Percentiles rank a stretch among this genome's conserved stretches.
Conservation (phyloP, 768 basidiomycete species). For the Hypholoma fasciculare region DNA sequence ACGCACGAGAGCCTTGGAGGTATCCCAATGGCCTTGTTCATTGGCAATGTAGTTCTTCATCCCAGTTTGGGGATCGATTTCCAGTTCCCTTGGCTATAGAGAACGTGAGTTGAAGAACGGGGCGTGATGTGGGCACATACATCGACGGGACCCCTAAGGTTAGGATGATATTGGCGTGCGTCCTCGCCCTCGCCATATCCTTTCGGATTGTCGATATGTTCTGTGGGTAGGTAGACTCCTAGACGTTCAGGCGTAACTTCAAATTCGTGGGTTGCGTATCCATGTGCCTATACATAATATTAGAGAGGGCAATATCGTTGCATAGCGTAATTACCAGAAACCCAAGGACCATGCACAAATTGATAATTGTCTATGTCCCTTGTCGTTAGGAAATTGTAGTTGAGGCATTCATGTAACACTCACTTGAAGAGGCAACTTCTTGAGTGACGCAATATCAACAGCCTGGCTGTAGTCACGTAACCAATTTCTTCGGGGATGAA, state of each 20-base stretch:
- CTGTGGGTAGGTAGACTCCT: conserved; percentile 83
- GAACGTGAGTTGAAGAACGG: background rate
- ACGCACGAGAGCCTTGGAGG: conserved; percentile 76
- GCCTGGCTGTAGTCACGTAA: conserved; percentile 89
- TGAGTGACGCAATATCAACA: conserved; percentile 78
- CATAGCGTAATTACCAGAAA: conserved; percentile 62
- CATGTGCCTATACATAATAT: conserved; percentile 56
- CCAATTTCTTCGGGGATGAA: conserved; percentile 60
- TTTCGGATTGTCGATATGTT: conserved; percentile 93
- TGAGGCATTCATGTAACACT: conserved; percentile 10
- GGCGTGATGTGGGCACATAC: conserved; percentile 33
- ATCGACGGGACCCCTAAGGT: conserved; percentile 81
- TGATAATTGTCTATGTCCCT: conserved; percentile 70
- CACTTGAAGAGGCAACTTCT: conserved; percentile 71
- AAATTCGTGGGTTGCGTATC: conserved; percentile 82
- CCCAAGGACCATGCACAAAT: conserved; percentile 86
- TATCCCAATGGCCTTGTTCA: conserved; percentile 83
- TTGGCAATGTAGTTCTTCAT: conserved; percentile 98
- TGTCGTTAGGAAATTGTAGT: background rate
- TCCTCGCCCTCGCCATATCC: conserved; percentile 88
- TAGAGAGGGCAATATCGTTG: background rate
- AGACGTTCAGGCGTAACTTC: conserved; percentile 84
- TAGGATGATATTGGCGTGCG: conserved; percentile 72
- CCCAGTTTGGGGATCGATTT: conserved; percentile 81
- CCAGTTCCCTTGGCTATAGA: conserved; percentile 71